Base-by-base conservation (phyloP, 208 protist genomes). In the Acanthamoeba sp. region DNA sequence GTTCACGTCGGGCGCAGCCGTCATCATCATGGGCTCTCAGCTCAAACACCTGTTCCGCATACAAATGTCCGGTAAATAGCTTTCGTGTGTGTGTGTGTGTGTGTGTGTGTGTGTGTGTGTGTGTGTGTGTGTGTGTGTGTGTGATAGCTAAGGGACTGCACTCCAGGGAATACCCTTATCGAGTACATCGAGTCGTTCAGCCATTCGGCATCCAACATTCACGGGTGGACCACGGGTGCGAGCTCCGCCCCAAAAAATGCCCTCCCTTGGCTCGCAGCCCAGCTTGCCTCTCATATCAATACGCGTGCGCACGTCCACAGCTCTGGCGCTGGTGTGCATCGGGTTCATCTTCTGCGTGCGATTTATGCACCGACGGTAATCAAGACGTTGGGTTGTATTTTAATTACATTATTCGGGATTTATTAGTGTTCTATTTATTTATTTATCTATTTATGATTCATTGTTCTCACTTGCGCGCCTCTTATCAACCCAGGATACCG, bases 11-110 rank as follows among this genome's bases (percentile, higher is more conserved):
- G 82, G 52, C 6, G 82, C 82, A 16, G 82, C 82, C 24, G 38
- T 90, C 52, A 90, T 90, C 55, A 90, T 90, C 55, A 48, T 90
- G 48, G n/a, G 52, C 29, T 69, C 52, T 5, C 82, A 90, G 34
- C 48, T 64, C 34, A 90, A 90, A 27, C 55, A 90, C 55, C 34
- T 90, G 7, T 90, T 90, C 4, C 45, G 82, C 0, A 90, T 90
- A 27, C 16, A 38, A 27, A 57, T 90, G 52, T 48, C 16, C 40
- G 73, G 73, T 84, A 48, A 7, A 12, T 78, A 16, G 16, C 9
- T 12, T 50, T 50, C 9, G 12, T 50, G 45, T 50, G 45, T 50
- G 45, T 50, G 45, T 50, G 45, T 50, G 45, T 50, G 45, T 50
- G 45, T 50, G 45, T 50, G 45, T 50, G 45, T 50, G 45, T 50